These are phyloP conservation scores for Pythium apleroticum DNA, from an alignment of 352 stramenopile genomes.

Conservation along the genomic window DNA sequence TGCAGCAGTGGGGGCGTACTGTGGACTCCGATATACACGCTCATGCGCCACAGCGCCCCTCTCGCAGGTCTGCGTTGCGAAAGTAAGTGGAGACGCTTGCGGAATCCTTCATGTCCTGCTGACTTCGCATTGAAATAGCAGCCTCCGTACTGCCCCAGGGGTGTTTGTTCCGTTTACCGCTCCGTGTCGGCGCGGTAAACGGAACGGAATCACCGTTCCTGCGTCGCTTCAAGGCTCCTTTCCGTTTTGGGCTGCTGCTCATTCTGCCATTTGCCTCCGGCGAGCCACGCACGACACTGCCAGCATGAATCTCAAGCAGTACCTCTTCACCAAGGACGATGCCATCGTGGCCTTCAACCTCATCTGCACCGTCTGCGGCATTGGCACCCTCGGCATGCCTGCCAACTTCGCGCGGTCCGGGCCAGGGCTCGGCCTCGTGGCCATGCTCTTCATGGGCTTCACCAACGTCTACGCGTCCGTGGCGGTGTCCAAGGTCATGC, in stretches of 20 bases:
- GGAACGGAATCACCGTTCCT: no score
- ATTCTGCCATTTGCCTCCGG: neutral
- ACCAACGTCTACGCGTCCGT: slow-evolving; percentile 24
- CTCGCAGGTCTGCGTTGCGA: neutral
- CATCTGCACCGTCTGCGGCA: slow-evolving; percentile 67
- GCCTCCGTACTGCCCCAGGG: neutral
- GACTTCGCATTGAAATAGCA: neutral
- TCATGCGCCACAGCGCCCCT: slow-evolving; percentile 1
- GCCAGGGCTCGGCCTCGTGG: slow-evolving; percentile 23
- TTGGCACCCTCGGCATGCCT: slow-evolving; percentile 70
- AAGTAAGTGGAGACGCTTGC: neutral
- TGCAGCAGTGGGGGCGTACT: neutral
- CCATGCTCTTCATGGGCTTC: slow-evolving; percentile 31
- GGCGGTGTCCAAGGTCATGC: slow-evolving; percentile 40
- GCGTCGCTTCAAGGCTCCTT: neutral
- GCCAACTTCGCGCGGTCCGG: slow-evolving; percentile 68
- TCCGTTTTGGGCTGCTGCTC: neutral
- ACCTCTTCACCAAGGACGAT: slow-evolving; percentile 30
- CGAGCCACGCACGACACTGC: neutral
- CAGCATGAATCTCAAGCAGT: slow-evolving; percentile 15
- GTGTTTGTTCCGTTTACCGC: neutral
- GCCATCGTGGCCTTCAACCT: slow-evolving; percentile 36
- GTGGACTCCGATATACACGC: neutral
- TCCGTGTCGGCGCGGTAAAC: no score
- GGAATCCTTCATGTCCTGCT: neutral